Percentiles rank a stretch among this genome's conserved stretches.
These are phyloP conservation scores for Fusarium sp. DNA, from an alignment of 2,329 filamentous ascomycete species.

Conservation along the genomic window DNA sequence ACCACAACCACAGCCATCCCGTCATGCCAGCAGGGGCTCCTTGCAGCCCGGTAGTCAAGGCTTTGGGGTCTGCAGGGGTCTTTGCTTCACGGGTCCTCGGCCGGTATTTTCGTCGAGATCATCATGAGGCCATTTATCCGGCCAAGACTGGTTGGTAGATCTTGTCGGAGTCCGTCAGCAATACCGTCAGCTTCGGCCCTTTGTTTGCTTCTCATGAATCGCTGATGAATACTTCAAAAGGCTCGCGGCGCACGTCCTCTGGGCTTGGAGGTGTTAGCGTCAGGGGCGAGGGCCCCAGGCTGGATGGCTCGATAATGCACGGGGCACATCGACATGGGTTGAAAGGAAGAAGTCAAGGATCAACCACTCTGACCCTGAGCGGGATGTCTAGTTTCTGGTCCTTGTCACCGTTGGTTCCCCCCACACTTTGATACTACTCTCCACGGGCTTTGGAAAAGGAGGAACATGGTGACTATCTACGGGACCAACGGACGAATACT, in stretches of 20 bases:
- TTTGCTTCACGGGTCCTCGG: conserved; percentile 9
- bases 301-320: conserved; percentile 33
- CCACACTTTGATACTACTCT: conserved; percentile 22
- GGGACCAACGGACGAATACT: conserved; percentile 3
- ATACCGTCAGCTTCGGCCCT: conserved; percentile 20
- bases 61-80: conserved; percentile 9
- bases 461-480: not conserved
- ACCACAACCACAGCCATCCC: not conserved
- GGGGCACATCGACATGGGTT: conserved; percentile 21
- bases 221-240: conserved; percentile 4
- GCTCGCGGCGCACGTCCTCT: conserved; percentile 19
- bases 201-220: conserved; percentile 15
- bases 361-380: not conserved
- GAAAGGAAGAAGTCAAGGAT: conserved; percentile 14
- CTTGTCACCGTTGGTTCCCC: not conserved
- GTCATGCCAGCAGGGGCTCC: conserved; percentile 12
- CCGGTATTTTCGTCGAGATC: conserved; percentile 9
- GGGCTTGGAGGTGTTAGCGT: conserved; percentile 23
- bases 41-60: conserved; percentile 7
- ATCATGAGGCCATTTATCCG: not conserved
- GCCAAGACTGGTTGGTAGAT: not conserved
- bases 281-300: conserved; percentile 30
- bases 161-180: not conserved
- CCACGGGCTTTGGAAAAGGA: conserved; percentile 9
- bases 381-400: not conserved